Percentiles rank a stretch among this genome's conserved stretches.
Evolutionary conservation across 805 yeast genomes (phyloP).

Genomic region (Candida vartiovaarae): DNA sequence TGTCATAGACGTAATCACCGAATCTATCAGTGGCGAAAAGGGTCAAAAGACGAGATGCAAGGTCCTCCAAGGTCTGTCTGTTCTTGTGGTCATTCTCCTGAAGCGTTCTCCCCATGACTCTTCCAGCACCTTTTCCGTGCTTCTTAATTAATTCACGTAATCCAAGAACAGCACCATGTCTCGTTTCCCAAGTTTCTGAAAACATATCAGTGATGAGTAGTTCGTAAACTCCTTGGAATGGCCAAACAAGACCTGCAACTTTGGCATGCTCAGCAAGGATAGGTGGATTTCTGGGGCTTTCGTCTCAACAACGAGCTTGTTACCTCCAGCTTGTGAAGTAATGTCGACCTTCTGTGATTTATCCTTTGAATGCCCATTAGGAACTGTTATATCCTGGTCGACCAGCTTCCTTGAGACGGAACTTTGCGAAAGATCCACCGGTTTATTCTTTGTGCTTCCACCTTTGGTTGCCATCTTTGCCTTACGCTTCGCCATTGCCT

Average conservation of each 20-base stretch:
- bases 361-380: slow-evolving; percentile 6
- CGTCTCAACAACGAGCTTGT: slow-evolving; percentile 79
- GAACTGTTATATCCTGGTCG: slow-evolving; percentile 20
- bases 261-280: slow-evolving; percentile 63
- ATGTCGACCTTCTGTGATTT: slow-evolving; percentile 39
- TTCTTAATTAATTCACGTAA: slow-evolving; percentile 75
- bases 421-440: slow-evolving; percentile 67
- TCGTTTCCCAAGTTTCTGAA: slow-evolving; percentile 84
- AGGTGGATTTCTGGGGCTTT: slow-evolving; percentile 58
- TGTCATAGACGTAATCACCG: slow-evolving; percentile 95
- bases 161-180: slow-evolving; percentile 95
- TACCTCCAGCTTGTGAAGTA: slow-evolving; percentile 74
- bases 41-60: slow-evolving; percentile 77
- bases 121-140: slow-evolving; percentile 84
- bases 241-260: slow-evolving; percentile 80
- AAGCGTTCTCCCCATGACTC: slow-evolving; percentile 55
- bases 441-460: slow-evolving; percentile 34
- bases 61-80: slow-evolving; percentile 69
- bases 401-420: slow-evolving; percentile 53
- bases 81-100: slow-evolving; percentile 64
- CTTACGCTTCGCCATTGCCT: slow-evolving; percentile 90
- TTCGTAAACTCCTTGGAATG: slow-evolving; percentile 89
- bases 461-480: slow-evolving; percentile 66
- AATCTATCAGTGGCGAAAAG: slow-evolving; percentile 89
- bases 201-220: slow-evolving; percentile 71